phyloP scores from a whole-genome alignment of 2,329 filamentous ascomycete genomes.

The Colletotrichum sansevieriae region DNA sequence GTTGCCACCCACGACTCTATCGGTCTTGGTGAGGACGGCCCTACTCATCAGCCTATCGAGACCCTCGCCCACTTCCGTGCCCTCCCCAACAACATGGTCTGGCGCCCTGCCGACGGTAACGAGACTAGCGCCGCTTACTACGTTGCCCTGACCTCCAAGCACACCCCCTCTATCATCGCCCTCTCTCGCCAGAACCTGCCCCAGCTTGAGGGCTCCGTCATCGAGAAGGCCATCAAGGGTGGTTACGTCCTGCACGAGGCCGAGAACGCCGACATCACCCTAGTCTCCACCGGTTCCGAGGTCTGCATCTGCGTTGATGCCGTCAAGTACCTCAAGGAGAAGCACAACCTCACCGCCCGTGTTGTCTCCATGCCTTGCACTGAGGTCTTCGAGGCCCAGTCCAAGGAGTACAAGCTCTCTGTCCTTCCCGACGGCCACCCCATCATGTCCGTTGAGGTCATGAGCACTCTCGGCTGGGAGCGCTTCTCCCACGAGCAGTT shows the following conservation, averaged over 20 bases:
- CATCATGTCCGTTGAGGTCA: conserved; percentile 92
- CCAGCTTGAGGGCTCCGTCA: conserved; percentile 93
- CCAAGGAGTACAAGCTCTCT: conserved; percentile 93
- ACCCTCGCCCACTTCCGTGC: conserved; percentile 98
- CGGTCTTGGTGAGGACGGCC: conserved; percentile 97
- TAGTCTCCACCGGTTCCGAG: conserved; percentile 96
- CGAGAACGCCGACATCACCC: conserved; percentile 85
- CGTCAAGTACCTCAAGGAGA: conserved; percentile 89
- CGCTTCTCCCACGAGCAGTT: conserved; percentile 99
- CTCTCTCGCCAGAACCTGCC: conserved; percentile 98
- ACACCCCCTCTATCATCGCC: conserved; percentile 92
- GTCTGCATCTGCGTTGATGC: conserved; percentile 94
- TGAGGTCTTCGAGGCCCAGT: conserved; percentile 94
- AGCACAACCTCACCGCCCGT: conserved; percentile 88
- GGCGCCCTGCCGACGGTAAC: conserved; percentile 98
- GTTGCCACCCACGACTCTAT: conserved; percentile 99
- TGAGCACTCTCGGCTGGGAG: conserved; percentile 98
- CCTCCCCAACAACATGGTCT: conserved; percentile 98
- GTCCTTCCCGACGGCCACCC: conserved; percentile 96
- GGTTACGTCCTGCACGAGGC: conserved; percentile 92
- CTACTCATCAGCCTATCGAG: conserved; percentile 99
- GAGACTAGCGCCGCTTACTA: conserved; percentile 99
- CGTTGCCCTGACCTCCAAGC: conserved; percentile 88
- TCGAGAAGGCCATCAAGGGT: conserved; percentile 93
- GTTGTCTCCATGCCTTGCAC: conserved; percentile 97